Base-by-base conservation (phyloP, 1,284 basidiomycete genomes). In the Apiotrichum akiyoshidainum region DNA sequence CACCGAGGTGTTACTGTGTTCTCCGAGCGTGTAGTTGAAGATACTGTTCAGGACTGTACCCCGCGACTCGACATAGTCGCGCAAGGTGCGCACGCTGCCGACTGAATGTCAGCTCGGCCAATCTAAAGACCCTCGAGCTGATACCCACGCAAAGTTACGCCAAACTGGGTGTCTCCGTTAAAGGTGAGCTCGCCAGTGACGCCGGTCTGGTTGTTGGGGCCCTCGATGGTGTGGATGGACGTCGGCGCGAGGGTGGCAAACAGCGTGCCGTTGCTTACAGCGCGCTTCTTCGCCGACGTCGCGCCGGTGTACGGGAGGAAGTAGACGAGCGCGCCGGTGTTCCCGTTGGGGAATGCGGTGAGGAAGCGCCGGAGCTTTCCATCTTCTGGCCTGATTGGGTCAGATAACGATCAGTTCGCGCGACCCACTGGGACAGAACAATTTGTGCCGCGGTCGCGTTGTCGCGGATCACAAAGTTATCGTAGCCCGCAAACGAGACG, bases 11-110 rank as follows among this genome's bases (percentile, higher is more conserved):
- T 65, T 59, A 60, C 72, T 75, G 57, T 71, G 72, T 12, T 66
- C 60, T 10, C 74, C 74, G 34, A 81, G 66, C 13, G 80, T 80
- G 67, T 80, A 80, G 71, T 80, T 80, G 76, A 82, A 81, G 54
- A 80, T 74, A 48, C 70, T 60, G 67, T 80, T 66, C 51, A 71
- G 59, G 34, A 68, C 67, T 17, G 57, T 69, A n/a, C 71, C 69
- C 12, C 66, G 68, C 11, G 60, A 59, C 58, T 79, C 75, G 44
- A 73, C 75, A 68, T 78, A 72, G 64, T 79, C 68, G 64, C 80
- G 73, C 58, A 81, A 69, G 0, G 80, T 80, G 21, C 80, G 68
- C 2, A 81, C 78, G 22, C 76, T 71, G 0, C 80, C 80, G 44
- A 81, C 71, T 72, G 59, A 0, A 49, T 1, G 17, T 60, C 39